Evolutionary conservation across 2,329 filamentous ascomycete genomes (phyloP).

Genomic region (Nemania bipapillata): DNA sequence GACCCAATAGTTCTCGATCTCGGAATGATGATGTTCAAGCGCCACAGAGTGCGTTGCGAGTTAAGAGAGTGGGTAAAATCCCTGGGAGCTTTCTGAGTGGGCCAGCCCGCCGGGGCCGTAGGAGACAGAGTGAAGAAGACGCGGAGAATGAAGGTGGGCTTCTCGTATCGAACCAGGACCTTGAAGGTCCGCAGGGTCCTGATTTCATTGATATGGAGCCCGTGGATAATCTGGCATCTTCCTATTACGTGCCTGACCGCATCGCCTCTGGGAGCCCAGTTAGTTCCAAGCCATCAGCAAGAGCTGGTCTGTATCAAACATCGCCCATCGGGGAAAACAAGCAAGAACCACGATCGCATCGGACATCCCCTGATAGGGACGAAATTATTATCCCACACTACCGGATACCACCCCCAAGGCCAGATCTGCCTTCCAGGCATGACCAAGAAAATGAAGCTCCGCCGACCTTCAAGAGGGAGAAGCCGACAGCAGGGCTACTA

Average conservation of each 20-base stretch:
- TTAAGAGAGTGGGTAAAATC: constrained; percentile 79
- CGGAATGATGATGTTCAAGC: constrained; percentile 71
- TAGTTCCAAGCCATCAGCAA: constrained; percentile 59
- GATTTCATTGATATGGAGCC: constrained; percentile 53
- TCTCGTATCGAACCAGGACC: constrained; percentile 56
- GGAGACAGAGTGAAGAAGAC: constrained; percentile 74
- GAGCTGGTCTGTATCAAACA: constrained; percentile 57
- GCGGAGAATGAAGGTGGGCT: constrained; percentile 60
- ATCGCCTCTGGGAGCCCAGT: constrained; percentile 69
- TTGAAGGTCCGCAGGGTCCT: constrained; percentile 54
- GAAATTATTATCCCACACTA: constrained; percentile 64
- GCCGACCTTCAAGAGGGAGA: constrained; percentile 72
- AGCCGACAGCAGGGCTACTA: constrained; percentile 64
- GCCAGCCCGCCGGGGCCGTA: constrained; percentile 78
- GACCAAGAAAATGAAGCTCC: constrained; percentile 89
- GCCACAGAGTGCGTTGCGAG: constrained; percentile 77
- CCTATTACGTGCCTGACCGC: constrained; percentile 62
- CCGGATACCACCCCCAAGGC: constrained; percentile 65
- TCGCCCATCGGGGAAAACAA: constrained; percentile 51
- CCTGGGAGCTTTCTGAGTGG: constrained; percentile 82
- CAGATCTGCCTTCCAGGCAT: constrained; percentile 69
- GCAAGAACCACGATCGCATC: constrained; percentile 44
- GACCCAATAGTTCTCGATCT: constrained; percentile 61
- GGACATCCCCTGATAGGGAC: constrained; percentile 51
- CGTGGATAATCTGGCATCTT: constrained; percentile 54